Base-by-base conservation (phyloP, 2,329 filamentous ascomycete species). In the Aureobasidium sp. region DNA sequence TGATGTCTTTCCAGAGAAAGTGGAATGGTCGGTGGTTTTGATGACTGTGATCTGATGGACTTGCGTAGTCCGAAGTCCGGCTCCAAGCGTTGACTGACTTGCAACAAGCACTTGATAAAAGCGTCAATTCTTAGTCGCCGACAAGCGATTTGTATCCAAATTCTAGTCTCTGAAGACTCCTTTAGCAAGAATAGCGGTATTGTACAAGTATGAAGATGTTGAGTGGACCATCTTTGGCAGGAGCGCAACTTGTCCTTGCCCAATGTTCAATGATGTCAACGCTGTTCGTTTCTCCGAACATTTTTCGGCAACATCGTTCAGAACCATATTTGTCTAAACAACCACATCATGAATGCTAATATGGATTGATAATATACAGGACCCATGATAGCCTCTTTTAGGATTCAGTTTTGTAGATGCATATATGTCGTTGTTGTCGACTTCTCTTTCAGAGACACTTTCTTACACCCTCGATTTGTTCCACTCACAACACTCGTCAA, bases 401-500 rank as follows among this genome's bases (percentile, higher is more conserved):
- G 29, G 30, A 30, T 6, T n/a, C n/a, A 15, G 16, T 16, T 30
- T 30, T 30, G 6, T 27, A n/a, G 34, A 37, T 37, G 13, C 34
- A 3, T 4, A 37, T 15, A 15, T 37, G 34, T 11, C 7, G 34
- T 37, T 37, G 34, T 15, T 1, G 34, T 15, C 34, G 34, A 5
- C 10, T 11, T 3, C 2, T 37, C 1, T 37, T 37, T 15, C 2
- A 15, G 3, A 37, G 13, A 15, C 13, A 37, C 10, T 15, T 15
- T 5, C 13, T 34, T 52, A 59, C 11, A 11, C 45, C 45, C 45
- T 61, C 13, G 42, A 58, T 21, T 59, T 62, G 50, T 97, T 97
- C 94, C 94, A 99, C 68, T 80, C 78, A 39, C 96, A 86, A 73
- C 93, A 97, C 62, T 97, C 92, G 37, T 89, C 87, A 71, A 97